Conservation (phyloP, 2,329 filamentous ascomycete species). For the Penicillium griseofulvum region DNA sequence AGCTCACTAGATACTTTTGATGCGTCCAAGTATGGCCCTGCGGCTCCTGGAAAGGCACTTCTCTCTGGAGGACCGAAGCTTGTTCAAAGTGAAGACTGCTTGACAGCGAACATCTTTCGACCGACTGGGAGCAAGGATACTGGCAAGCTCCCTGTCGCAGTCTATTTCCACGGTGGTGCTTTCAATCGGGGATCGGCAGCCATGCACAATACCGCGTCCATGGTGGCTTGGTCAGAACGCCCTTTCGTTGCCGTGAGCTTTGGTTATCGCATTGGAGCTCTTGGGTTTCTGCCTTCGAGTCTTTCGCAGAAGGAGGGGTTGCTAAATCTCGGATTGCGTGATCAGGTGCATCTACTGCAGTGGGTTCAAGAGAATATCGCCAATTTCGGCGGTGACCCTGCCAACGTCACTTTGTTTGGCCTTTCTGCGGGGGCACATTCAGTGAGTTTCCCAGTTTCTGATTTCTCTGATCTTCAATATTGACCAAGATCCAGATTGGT, state of each 20-base stretch:
- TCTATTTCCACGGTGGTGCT: slow-evolving; percentile 44
- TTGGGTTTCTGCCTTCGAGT: slow-evolving; percentile 66
- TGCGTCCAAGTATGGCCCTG: slow-evolving; percentile 36
- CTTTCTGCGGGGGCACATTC: slow-evolving; percentile 51
- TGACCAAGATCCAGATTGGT: slow-evolving; percentile 52
- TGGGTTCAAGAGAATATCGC: slow-evolving; percentile 27
- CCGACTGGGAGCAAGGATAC: slow-evolving; percentile 21
- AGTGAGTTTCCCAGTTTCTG: slow-evolving; percentile 4
- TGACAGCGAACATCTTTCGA: slow-evolving; percentile 43
- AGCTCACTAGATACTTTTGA: slow-evolving; percentile 30
- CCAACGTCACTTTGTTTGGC: slow-evolving; percentile 39
- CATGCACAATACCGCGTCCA: slow-evolving; percentile 58
- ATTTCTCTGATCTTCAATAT: neutral
- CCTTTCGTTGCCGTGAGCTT: slow-evolving; percentile 48
- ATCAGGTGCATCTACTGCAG: slow-evolving; percentile 37
- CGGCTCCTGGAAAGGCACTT: slow-evolving; percentile 47
- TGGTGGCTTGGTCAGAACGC: slow-evolving; percentile 55
- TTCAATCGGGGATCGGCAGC: slow-evolving; percentile 35
- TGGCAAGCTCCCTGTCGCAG: slow-evolving; percentile 38
- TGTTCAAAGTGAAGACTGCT: slow-evolving; percentile 49
- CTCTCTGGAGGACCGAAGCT: slow-evolving; percentile 48
- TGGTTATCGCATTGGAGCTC: slow-evolving; percentile 46
- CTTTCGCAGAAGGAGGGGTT: slow-evolving; percentile 54
- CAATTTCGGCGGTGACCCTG: slow-evolving; percentile 25
- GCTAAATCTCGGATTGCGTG: slow-evolving; percentile 43